Evolutionary conservation across 441 rosid genomes (phyloP).

Genomic region (Bruguiera hainesii): DNA sequence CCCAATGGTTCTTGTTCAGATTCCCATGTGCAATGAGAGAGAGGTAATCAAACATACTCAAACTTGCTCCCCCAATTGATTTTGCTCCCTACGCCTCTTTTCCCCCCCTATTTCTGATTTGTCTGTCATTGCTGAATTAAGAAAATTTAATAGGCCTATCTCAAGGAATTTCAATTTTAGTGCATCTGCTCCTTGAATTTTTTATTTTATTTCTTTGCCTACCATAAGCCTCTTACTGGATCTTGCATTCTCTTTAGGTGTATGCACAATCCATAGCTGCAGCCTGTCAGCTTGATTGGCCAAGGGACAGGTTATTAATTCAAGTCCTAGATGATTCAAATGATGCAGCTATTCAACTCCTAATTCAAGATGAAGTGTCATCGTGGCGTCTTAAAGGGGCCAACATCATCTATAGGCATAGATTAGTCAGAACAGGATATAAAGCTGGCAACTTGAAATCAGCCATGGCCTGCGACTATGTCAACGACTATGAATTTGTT

Average conservation of each 20-base stretch:
- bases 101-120: no score
- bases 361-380: conserved; percentile 24
- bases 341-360: conserved; percentile 31
- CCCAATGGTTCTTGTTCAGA: conserved; percentile 95
- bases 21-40: conserved; percentile 95
- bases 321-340: conserved; percentile 57
- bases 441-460: conserved; percentile 50
- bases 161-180: no score
- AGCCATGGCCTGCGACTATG: conserved; percentile 41
- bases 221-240: not conserved
- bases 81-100: no score
- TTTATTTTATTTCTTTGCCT: no score
- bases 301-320: conserved; percentile 37
- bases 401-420: conserved; percentile 42
- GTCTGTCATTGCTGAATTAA: no score
- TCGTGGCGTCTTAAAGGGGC: conserved; percentile 40
- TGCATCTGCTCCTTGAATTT: no score
- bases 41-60: conserved; percentile 45
- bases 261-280: conserved; percentile 49
- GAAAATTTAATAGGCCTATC: no score
- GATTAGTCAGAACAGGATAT: conserved; percentile 41
- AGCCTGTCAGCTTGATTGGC: conserved; percentile 54
- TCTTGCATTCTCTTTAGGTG: conserved; percentile 28
- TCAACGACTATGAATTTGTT: conserved; percentile 38
- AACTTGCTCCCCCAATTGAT: not conserved